A percentile compares a stretch with the other conserved stretches of the same genome.
These are phyloP conservation scores for Saccharomycopsis olivae DNA, from an alignment of 805 yeast genomes.

Conservation along the genomic window DNA sequence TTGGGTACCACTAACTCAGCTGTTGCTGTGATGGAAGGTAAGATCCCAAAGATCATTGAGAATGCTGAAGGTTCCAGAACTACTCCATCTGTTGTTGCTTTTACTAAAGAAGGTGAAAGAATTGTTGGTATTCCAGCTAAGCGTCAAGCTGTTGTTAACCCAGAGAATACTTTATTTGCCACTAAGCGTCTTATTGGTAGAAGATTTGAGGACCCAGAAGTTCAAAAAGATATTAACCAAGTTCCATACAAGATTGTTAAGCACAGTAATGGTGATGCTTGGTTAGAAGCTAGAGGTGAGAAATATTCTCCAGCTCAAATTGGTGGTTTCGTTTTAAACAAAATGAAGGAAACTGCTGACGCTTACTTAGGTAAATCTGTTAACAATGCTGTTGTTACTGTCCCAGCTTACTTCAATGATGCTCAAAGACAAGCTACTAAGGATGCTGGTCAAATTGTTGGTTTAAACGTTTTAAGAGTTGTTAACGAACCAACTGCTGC, in stretches of 20 bases:
- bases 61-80: slow-evolving; percentile 71
- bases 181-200: slow-evolving; percentile 94
- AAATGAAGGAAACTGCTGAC: slow-evolving; percentile 98
- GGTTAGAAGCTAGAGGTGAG: slow-evolving; percentile 87
- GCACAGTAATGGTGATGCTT: slow-evolving; percentile 90
- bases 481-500: slow-evolving; percentile 92
- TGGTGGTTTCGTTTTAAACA: slow-evolving; percentile 87
- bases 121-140: slow-evolving; percentile 92
- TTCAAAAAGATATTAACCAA: slow-evolving; percentile 77
- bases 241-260: slow-evolving; percentile 87
- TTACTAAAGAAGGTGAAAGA: slow-evolving; percentile 84
- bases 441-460: slow-evolving; percentile 97
- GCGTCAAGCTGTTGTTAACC: slow-evolving; percentile 92
- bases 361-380: slow-evolving; percentile 79
- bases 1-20: slow-evolving; percentile 88
- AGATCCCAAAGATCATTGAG: slow-evolving; percentile 67
- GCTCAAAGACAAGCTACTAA: slow-evolving; percentile 91
- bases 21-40: slow-evolving; percentile 76
- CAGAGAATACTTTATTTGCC: slow-evolving; percentile 87
- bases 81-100: slow-evolving; percentile 92
- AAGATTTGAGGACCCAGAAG: slow-evolving; percentile 81
- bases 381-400: slow-evolving; percentile 83
- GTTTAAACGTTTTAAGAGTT: slow-evolving; percentile 80
- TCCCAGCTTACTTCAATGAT: slow-evolving; percentile 85
- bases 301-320: slow-evolving; percentile 90